Evolutionary conservation across 495 filamentous ascomycete species (phyloP).

Genomic region (Penicillium ochrochloron): DNA sequence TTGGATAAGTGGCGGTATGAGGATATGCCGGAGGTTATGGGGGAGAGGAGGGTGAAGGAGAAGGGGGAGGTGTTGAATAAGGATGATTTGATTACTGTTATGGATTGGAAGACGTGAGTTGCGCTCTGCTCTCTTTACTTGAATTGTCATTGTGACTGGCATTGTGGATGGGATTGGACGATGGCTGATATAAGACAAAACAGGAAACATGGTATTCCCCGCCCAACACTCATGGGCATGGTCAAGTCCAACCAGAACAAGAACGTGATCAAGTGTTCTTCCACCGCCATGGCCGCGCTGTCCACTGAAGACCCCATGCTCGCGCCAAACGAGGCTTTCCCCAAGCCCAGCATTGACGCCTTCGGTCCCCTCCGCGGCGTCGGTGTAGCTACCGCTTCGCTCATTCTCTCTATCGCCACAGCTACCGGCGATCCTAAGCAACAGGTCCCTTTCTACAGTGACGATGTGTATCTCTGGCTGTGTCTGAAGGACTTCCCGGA

Average conservation of each 20-base stretch:
- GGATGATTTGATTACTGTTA: conserved; percentile 48
- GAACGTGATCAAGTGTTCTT: conserved; percentile 47
- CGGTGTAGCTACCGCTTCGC: conserved; percentile 73
- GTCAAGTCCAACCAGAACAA: conserved; percentile 61
- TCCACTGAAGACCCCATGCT: conserved; percentile 17
- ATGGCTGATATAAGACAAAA: background rate
- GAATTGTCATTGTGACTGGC: conserved; percentile 7
- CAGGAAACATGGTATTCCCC: conserved; percentile 67
- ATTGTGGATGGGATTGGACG: background rate
- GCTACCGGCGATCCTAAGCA: conserved; percentile 25
- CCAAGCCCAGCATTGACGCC: conserved; percentile 46
- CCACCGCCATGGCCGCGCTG: conserved; percentile 48
- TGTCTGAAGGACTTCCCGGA: conserved; percentile 39
- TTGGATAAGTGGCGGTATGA: conserved; percentile 46
- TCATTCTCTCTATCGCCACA: conserved; percentile 68
- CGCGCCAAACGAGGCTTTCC: conserved; percentile 37
- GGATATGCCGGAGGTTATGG: conserved; percentile 27
- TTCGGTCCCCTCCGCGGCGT: conserved; percentile 64
- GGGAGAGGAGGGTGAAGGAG: conserved; percentile 15
- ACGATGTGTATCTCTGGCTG: conserved; percentile 74
- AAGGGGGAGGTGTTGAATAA: conserved; percentile 29
- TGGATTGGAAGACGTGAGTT: conserved; percentile 82
- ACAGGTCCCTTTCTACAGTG: conserved; percentile 73
- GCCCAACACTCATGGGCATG: conserved; percentile 69
- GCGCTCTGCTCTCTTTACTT: background rate